Evolutionary conservation across 2,329 filamentous ascomycete genomes (phyloP).

Genomic region (Ophiocordyceps australis): DNA sequence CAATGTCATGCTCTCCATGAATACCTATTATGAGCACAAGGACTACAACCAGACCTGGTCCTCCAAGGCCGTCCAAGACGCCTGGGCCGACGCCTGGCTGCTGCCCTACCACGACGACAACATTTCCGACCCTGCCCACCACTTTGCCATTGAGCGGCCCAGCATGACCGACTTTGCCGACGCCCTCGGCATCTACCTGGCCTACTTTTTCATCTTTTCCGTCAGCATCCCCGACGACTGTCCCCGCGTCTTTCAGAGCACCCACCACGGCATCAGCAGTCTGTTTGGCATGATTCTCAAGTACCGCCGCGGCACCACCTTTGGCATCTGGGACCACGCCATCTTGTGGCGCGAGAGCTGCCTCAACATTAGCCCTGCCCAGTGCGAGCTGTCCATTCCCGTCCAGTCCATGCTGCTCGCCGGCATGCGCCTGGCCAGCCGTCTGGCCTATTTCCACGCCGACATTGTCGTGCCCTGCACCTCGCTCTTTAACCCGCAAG

Average conservation of each 20-base stretch:
- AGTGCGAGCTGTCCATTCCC: slow-evolving; percentile 27
- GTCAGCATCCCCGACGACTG: slow-evolving; percentile 36
- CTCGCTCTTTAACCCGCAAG: slow-evolving; percentile 40
- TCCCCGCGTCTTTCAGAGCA: slow-evolving; percentile 43
- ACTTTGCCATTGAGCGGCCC: slow-evolving; percentile 15
- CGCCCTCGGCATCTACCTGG: slow-evolving; percentile 16
- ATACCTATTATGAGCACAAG: slow-evolving; percentile 30
- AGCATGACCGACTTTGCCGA: slow-evolving; percentile 16
- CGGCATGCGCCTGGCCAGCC: slow-evolving; percentile 25
- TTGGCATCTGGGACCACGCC: slow-evolving; percentile 46
- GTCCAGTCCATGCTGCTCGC: slow-evolving; percentile 27
- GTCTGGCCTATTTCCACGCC: slow-evolving; percentile 30
- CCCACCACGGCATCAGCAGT: slow-evolving; percentile 41
- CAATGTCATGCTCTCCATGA: slow-evolving; percentile 28
- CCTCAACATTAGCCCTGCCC: slow-evolving; percentile 26
- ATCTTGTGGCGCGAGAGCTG: slow-evolving; percentile 42
- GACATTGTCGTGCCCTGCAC: slow-evolving; percentile 38
- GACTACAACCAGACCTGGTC: slow-evolving; percentile 31
- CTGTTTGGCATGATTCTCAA: slow-evolving; percentile 45
- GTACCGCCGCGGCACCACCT: slow-evolving; percentile 36
- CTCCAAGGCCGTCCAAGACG: slow-evolving; percentile 23
- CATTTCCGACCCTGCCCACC: slow-evolving; percentile 11
- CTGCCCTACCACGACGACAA: slow-evolving; percentile 22
- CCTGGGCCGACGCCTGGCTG: slow-evolving; percentile 30
- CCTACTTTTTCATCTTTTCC: slow-evolving; percentile 37